Evolutionary conservation across 2,329 filamentous ascomycete genomes (phyloP).

Genomic region (Daldinia sp.): DNA sequence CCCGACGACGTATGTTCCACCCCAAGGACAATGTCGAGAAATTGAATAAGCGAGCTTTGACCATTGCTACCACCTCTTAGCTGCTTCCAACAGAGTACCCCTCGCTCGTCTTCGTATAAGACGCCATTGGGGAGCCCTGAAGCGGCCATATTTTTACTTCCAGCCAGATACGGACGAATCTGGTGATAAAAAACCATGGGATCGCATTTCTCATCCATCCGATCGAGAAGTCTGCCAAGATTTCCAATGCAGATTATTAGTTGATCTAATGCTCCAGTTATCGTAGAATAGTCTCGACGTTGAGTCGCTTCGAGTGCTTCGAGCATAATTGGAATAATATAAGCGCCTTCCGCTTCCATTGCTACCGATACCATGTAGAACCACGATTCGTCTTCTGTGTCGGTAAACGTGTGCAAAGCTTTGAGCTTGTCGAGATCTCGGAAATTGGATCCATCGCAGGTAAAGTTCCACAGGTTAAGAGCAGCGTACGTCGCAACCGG

Average conservation of each 20-base stretch:
- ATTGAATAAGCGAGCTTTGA: constrained; percentile 91
- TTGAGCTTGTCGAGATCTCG: constrained; percentile 76
- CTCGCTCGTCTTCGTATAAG: constrained; percentile 81
- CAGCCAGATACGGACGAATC: constrained; percentile 89
- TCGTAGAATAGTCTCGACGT: constrained; percentile 67
- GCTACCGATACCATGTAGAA: constrained; percentile 92
- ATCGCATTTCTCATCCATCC: constrained; percentile 92
- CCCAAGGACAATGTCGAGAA: constrained; percentile 88
- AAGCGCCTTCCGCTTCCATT: constrained; percentile 84
- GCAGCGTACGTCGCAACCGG: constrained; percentile 92
- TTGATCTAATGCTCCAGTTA: constrained; percentile 72
- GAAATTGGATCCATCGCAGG: constrained; percentile 65
- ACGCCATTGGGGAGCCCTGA: constrained; percentile 87
- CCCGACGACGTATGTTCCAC: constrained; percentile 75
- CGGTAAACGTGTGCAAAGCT: constrained; percentile 85
- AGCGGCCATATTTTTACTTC: constrained; percentile 90
- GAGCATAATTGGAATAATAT: constrained; percentile 81
- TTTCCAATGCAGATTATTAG: constrained; percentile 77
- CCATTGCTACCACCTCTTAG: constrained; percentile 93
- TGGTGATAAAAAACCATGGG: constrained; percentile 89
- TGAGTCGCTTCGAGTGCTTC: constrained; percentile 78
- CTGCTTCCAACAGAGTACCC: constrained; percentile 76
- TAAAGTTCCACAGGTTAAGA: constrained; percentile 91
- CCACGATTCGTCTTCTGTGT: constrained; percentile 91
- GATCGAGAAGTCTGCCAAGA: constrained; percentile 74